phyloP scores from a whole-genome alignment of 129 eudicot species.

The carrot (Daucus carota) region DH1_v3.0 NC_030388.2:13636501-13637000 shows the following conservation, averaged over 20 bases:
- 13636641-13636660: conserved; percentile 53
- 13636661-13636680: conserved; percentile 32
- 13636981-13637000: neutral
- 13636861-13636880: neutral
- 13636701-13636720: conserved; percentile 50
- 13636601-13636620: neutral
- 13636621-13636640: conserved; percentile 15
- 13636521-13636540: neutral
- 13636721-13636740: conserved; percentile 58
- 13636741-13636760: conserved; percentile 49
- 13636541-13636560: neutral
- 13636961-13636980: neutral
- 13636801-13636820: conserved; percentile 73
- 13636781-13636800: conserved; percentile 66
- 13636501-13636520: neutral
- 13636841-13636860: neutral
- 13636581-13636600: neutral
- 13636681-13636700: conserved; percentile 43
- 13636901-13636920: neutral
- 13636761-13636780: conserved; percentile 54
- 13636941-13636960: neutral
- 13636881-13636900: neutral
- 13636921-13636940: neutral
- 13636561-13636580: neutral
- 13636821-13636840: neutral